A percentile compares a stretch with the other conserved stretches of the same genome.
These are phyloP conservation scores for Candida gigantensis DNA, from an alignment of 1,139 yeast species.

Conservation along the genomic window DNA sequence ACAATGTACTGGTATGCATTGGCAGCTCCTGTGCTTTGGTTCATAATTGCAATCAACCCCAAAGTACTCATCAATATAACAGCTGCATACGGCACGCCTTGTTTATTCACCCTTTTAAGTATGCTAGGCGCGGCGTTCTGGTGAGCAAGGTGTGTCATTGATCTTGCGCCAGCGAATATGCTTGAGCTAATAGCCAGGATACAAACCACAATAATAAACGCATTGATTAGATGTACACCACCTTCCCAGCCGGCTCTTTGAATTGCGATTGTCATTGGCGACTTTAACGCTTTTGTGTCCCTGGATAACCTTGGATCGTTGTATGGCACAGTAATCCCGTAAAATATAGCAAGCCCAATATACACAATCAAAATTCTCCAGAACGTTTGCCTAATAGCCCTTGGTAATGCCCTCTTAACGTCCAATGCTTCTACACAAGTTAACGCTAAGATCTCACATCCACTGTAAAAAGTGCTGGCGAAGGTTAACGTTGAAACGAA, in stretches of 20 bases:
- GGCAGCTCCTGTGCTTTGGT: conserved; percentile 54
- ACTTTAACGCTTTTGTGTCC: conserved; percentile 30
- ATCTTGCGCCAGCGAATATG: conserved; percentile 53
- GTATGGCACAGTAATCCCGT: conserved; percentile 58
- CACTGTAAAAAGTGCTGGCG: conserved; percentile 62
- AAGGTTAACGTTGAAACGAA: conserved; percentile 71
- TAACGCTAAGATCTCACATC: conserved; percentile 59
- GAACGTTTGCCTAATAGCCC: conserved; percentile 59
- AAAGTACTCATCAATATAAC: conserved; percentile 48
- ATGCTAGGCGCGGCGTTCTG: conserved; percentile 52
- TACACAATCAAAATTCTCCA: conserved; percentile 55
- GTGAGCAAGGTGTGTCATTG: conserved; percentile 50
- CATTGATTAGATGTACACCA: conserved; percentile 53
- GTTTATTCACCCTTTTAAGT: conserved; percentile 41
- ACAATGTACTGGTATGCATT: conserved; percentile 55
- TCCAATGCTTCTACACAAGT: conserved; percentile 59
- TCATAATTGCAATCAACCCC: conserved; percentile 53
- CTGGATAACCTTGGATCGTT: conserved; percentile 39
- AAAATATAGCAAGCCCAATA: conserved; percentile 53
- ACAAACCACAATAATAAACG: conserved; percentile 53
- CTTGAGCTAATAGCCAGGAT: conserved; percentile 56
- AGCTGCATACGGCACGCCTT: conserved; percentile 54
- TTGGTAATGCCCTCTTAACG: conserved; percentile 57
- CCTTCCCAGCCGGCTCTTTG: conserved; percentile 49
- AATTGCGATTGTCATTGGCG: conserved; percentile 49